These are phyloP conservation scores for Cercophora scortea DNA, from an alignment of 495 filamentous ascomycete genomes.

Conservation along the genomic window DNA sequence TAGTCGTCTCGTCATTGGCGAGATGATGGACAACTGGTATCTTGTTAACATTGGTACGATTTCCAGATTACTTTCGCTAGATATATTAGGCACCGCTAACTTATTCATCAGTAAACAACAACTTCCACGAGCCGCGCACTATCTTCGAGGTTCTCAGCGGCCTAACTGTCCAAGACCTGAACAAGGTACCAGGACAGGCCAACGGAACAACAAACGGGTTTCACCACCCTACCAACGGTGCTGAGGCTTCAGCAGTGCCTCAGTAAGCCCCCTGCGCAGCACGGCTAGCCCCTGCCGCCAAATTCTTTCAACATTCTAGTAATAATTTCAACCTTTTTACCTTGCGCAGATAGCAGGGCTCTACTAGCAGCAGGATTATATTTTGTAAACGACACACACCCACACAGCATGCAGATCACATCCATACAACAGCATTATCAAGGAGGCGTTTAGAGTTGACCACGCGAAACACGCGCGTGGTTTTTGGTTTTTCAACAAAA, in stretches of 20 bases:
- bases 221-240: constrained; percentile 4
- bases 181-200: constrained; percentile 26
- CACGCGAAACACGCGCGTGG: neutral
- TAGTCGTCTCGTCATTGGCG: constrained; percentile 74
- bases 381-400: constrained; percentile 6
- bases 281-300: neutral
- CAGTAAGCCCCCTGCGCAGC: constrained; percentile 5
- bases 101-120: constrained; percentile 70
- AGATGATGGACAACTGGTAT: constrained; percentile 84
- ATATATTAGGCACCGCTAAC: constrained; percentile 7
- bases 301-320: neutral
- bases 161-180: constrained; percentile 58
- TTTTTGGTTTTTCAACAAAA: constrained; percentile 32
- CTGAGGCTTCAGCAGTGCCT: constrained; percentile 18
- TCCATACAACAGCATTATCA: constrained; percentile 5
- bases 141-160: constrained; percentile 86
- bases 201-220: constrained; percentile 4
- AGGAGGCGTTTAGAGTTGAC: constrained; percentile 3
- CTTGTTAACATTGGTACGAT: constrained; percentile 87
- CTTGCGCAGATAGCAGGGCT: constrained; percentile 5
- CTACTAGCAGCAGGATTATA: constrained; percentile 3
- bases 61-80: too few species aligned
- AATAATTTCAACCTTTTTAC: constrained; percentile 16
- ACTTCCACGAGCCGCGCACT: constrained; percentile 71
- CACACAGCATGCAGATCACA: constrained; percentile 7